Evolutionary conservation across 805 yeast species (phyloP).

Genomic region (Wickerhamiella sergipiensis): DNA sequence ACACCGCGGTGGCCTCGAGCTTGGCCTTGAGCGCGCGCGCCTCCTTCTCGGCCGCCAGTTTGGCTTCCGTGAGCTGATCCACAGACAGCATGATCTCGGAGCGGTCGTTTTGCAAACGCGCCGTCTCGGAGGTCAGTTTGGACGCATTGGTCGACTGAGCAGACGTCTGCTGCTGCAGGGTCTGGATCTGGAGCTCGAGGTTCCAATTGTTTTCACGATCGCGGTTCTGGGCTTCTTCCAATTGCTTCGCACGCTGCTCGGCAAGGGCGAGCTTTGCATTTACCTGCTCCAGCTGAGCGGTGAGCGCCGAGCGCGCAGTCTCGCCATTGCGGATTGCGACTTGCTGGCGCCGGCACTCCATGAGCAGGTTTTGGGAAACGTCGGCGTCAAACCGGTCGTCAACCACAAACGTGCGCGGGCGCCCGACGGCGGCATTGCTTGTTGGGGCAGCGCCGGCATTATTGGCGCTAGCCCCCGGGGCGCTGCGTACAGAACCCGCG

Average conservation of each 20-base stretch:
- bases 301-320: neutral
- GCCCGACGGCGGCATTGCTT: neutral
- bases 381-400: slow-evolving; percentile 20
- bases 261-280: slow-evolving; percentile 11
- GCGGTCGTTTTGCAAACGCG: slow-evolving; percentile 13
- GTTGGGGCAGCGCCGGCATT: neutral
- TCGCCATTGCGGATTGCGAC: slow-evolving; percentile 15
- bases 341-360: slow-evolving; percentile 24
- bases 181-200: slow-evolving; percentile 23
- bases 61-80: slow-evolving; percentile 18
- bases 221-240: slow-evolving; percentile 1
- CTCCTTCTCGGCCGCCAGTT: slow-evolving; percentile 11
- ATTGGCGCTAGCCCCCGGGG: neutral
- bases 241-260: slow-evolving; percentile 11
- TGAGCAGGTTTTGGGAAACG: slow-evolving; percentile 21
- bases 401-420: neutral
- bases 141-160: slow-evolving; percentile 15
- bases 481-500: neutral
- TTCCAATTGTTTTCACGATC: slow-evolving; percentile 26
- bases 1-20: slow-evolving; percentile 15
- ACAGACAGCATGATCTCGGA: slow-evolving; percentile 19
- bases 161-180: neutral
- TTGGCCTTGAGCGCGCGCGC: slow-evolving; percentile 10
- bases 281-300: slow-evolving; percentile 4
- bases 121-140: slow-evolving; percentile 19